phyloP scores from a whole-genome alignment of 2,329 filamentous ascomycete species.

The Microdochium paspali region DNA sequence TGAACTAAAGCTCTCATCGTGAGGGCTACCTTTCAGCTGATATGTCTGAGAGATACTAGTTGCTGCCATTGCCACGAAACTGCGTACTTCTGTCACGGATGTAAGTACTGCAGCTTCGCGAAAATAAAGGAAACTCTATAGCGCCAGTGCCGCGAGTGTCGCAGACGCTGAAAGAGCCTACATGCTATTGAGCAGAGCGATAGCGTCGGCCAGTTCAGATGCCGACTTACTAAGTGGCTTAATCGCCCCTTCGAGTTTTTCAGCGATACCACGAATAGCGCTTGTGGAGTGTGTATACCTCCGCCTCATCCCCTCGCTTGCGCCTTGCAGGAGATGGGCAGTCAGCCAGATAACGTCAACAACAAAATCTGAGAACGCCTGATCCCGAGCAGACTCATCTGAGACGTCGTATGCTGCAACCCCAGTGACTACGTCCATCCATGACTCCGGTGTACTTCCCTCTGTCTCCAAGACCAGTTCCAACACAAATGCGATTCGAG shows the following conservation, averaged over 20 bases:
- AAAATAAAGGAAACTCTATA: no score
- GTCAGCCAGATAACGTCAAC: conserved; percentile 42
- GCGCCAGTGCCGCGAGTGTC: no score
- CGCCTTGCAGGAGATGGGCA: conserved; percentile 45
- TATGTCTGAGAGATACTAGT: no score
- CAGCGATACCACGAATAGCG: conserved; percentile 38
- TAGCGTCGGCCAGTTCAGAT: conserved; percentile 6
- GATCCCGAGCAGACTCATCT: conserved; percentile 4
- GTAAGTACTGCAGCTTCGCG: no score
- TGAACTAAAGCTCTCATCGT: no score
- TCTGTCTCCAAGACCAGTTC: conserved; percentile 40
- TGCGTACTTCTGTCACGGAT: no score
- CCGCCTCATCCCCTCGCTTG: conserved; percentile 37
- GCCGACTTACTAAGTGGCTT: conserved; percentile 1
- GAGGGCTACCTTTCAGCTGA: no score
- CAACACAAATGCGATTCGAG: conserved; percentile 47
- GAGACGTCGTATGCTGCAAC: conserved; percentile 38
- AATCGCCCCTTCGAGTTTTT: conserved; percentile 23
- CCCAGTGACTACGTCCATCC: conserved; percentile 45
- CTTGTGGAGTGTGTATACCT: conserved; percentile 41
- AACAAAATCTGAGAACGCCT: conserved; percentile 35
- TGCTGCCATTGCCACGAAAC: no score
- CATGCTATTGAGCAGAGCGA: conserved; percentile 2
- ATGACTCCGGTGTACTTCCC: conserved; percentile 36
- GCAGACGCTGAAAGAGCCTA: conserved; percentile 4